These are phyloP conservation scores for Flaveria bidentis DNA, from an alignment of 129 eudicot genomes.

Conservation along the genomic window DNA sequence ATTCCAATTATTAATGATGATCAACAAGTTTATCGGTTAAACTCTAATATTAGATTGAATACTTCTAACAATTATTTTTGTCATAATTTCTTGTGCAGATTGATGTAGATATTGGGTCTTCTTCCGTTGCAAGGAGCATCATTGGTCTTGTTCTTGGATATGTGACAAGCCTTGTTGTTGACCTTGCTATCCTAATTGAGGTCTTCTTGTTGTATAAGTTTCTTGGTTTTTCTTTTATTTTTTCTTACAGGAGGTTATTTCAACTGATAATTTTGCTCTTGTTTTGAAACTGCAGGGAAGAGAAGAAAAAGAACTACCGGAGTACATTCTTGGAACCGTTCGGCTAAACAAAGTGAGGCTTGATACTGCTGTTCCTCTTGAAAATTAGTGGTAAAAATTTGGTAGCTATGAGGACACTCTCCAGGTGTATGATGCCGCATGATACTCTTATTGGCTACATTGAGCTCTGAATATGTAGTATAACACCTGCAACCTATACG, in stretches of 20 bases:
- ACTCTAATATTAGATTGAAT: not conserved
- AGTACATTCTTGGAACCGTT: slow-evolving; percentile 88
- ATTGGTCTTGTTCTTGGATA: slow-evolving; percentile 96
- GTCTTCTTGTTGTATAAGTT: slow-evolving; percentile 34
- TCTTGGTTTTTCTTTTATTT: not conserved
- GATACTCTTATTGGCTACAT: slow-evolving; percentile 15
- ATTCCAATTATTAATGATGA: not conserved
- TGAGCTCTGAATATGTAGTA: slow-evolving; percentile 16
- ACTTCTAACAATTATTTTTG: not conserved
- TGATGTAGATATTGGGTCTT: slow-evolving; percentile 98
- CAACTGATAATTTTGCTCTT: not conserved
- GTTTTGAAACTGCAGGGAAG: slow-evolving; percentile 54
- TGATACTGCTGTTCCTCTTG: slow-evolving; percentile 70
- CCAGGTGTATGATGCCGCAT: slow-evolving; percentile 14
- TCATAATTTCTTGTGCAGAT: slow-evolving; percentile 50
- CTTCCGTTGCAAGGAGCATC: slow-evolving; percentile 93
- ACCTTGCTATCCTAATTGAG: slow-evolving; percentile 93
- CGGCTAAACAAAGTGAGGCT: slow-evolving; percentile 61
- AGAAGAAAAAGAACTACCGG: slow-evolving; percentile 84
- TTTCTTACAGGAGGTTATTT: not conserved
- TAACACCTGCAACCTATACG: slow-evolving; percentile 1
- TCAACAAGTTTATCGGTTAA: not conserved
- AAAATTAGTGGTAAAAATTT: slow-evolving; percentile 33
- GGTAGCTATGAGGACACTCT: slow-evolving; percentile 11
- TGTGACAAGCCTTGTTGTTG: slow-evolving; percentile 94